These are phyloP conservation scores for Acanthamoeba divionensis DNA, from an alignment of 208 protist species.

Conservation along the genomic window DNA sequence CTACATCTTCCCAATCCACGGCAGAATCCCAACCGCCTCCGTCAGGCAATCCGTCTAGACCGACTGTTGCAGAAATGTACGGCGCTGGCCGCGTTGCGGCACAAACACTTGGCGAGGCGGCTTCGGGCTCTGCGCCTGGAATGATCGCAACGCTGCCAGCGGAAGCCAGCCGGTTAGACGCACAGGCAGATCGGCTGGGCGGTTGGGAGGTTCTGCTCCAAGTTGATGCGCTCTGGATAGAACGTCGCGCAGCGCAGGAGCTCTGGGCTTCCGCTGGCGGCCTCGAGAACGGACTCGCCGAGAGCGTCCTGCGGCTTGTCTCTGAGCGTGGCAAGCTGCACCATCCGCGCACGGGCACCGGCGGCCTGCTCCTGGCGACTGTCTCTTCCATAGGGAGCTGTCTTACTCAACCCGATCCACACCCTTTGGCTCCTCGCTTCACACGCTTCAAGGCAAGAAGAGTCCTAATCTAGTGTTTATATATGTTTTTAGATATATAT, in stretches of 20 bases:
- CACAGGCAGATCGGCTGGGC: neutral
- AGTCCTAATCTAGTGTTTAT: too few species aligned
- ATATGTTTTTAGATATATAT: too few species aligned
- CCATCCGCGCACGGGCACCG: neutral
- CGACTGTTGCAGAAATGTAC: too few species aligned
- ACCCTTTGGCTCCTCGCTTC: neutral
- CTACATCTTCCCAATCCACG: too few species aligned
- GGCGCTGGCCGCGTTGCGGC: too few species aligned
- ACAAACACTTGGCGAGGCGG: neutral
- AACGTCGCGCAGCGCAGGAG: neutral
- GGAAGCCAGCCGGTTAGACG: neutral
- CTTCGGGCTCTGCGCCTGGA: neutral
- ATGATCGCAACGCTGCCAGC: neutral
- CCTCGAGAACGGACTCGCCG: neutral
- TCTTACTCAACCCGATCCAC: too few species aligned
- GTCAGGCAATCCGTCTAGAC: too few species aligned
- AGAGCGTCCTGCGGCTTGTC: neutral
- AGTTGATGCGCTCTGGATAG: neutral
- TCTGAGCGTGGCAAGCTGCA: neutral
- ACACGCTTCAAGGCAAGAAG: too few species aligned
- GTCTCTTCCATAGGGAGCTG: neutral
- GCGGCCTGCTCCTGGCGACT: neutral
- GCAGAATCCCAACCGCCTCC: too few species aligned
- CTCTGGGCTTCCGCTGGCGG: too few species aligned
- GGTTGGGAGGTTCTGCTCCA: constrained; percentile 31